A percentile compares a stretch with the other conserved stretches of the same genome.
These are phyloP conservation scores for Psidium guajava DNA, from an alignment of 345 rosid genomes.

Conservation along the genomic window DNA sequence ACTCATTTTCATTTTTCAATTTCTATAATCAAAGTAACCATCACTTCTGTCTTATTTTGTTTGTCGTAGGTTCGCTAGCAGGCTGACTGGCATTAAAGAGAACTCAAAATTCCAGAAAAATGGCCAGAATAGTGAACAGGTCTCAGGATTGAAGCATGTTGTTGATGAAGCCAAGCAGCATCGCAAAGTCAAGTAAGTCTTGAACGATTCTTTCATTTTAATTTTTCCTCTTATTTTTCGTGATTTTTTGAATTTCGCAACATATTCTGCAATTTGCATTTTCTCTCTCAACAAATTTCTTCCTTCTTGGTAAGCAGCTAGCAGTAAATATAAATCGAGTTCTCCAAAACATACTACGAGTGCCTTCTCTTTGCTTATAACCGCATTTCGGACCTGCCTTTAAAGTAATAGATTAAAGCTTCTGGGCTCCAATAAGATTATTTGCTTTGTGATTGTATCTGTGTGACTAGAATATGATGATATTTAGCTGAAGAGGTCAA, in stretches of 20 bases:
- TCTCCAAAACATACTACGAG: background rate
- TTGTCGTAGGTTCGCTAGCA: slow-evolving; percentile 70
- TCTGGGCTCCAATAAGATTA: background rate
- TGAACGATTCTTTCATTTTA: background rate
- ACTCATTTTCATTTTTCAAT: background rate
- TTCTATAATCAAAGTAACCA: background rate
- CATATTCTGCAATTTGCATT: background rate
- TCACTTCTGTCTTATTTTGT: background rate
- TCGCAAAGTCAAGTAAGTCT: slow-evolving; percentile 74
- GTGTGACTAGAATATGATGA: background rate
- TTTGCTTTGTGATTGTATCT: background rate
- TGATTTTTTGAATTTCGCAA: background rate
- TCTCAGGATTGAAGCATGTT: slow-evolving; percentile 54
- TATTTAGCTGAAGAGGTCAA: background rate
- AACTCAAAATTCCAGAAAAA: slow-evolving; percentile 73
- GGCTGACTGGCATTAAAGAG: slow-evolving; percentile 88
- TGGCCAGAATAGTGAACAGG: slow-evolving; percentile 29
- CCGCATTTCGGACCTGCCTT: background rate
- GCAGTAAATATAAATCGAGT: background rate
- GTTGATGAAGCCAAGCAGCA: slow-evolving; percentile 74
- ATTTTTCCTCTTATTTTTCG: background rate
- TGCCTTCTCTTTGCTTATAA: background rate
- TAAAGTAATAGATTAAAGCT: background rate
- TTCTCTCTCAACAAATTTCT: background rate
- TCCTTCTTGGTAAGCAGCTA: background rate